Evolutionary conservation across 441 rosid species (phyloP), one percentile per base, ranked within the genome.

Genomic region (Pelargonium fulgidum): DNA sequence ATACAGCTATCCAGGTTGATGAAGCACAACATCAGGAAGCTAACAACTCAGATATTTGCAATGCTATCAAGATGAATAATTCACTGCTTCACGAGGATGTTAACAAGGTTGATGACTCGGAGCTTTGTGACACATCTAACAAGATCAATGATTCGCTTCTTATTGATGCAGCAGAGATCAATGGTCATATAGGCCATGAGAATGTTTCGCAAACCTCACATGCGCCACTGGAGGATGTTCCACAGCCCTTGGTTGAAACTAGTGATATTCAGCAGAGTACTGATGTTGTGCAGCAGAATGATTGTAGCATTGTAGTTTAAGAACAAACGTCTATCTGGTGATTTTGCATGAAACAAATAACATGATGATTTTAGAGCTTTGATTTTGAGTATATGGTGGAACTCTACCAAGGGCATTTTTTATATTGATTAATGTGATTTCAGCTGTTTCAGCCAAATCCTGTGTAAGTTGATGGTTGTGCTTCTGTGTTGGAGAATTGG

Each of bases 1-100:
- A 61, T 17, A 67, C 64, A 58, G 62, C 72, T 47, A 52, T 58
- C 16, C 45, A 77, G 48, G 72, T 42, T 33, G 54, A 44, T 39
- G 66, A 19, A 47, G 52, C 68, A 26, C 71, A 65, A 13, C 16
- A 47, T 44, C 63, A 61, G 62, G 58, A 58, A 9, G 44, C 56
- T 17, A 33, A 33, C 39, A 33, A 33, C 39, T 4, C 45, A 9
- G 68, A 65, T 26, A 63, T 14, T 56, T 61, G 17, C 20, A 16
- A 41, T 19, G 50, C 52, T 54, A 6, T 16, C 24, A 14, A 14
- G 20, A 16, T 54, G 2, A 10, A 54, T n/a, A 4, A 7, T 52
- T 52, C 59, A 1, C 17, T 52, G 59, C 59, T 52, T 52, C 59
- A 52, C 5, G 19, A 52, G 3, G 8, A 50, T 68, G 73, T 41